phyloP scores from a whole-genome alignment of 139 green algal genomes.

The Tetraselmis chui region DNA sequence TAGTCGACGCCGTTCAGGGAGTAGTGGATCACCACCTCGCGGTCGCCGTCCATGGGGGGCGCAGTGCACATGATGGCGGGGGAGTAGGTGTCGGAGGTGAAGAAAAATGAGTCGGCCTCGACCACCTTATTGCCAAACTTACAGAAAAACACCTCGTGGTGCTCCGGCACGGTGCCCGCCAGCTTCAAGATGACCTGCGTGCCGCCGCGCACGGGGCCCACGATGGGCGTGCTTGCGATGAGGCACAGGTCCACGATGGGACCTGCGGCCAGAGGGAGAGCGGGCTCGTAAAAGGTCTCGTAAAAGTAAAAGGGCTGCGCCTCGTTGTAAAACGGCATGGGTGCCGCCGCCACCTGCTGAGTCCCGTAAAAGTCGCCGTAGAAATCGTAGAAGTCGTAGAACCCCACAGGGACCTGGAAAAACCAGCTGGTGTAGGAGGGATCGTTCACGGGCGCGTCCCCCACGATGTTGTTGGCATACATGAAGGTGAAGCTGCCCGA shows the following conservation, averaged over 20 bases:
- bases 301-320: constrained; percentile 14
- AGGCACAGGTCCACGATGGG: constrained; percentile 12
- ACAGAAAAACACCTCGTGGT: constrained; percentile 14
- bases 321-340: constrained; percentile 8
- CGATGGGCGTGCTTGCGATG: constrained; percentile 1
- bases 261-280: not conserved
- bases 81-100: constrained; percentile 11
- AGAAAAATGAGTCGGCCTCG: constrained; percentile 16
- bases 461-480: constrained; percentile 7
- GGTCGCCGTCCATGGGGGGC: not conserved
- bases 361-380: constrained; percentile 16
- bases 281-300: constrained; percentile 8
- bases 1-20: constrained; percentile 4
- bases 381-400: constrained; percentile 21
- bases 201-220: constrained; percentile 9
- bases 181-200: constrained; percentile 15
- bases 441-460: not conserved
- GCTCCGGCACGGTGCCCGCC: constrained; percentile 11
- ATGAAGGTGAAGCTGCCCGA: constrained; percentile 14
- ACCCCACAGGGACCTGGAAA: constrained; percentile 1
- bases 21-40: not conserved
- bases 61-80: constrained; percentile 9
- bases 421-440: constrained; percentile 6
- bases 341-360: not conserved
- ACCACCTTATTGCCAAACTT: constrained; percentile 19